Evolutionary conservation across 1,139 yeast genomes (phyloP), one percentile per base, ranked within the genome.

Genomic region (Eremothecium sinecaudum): DNA sequence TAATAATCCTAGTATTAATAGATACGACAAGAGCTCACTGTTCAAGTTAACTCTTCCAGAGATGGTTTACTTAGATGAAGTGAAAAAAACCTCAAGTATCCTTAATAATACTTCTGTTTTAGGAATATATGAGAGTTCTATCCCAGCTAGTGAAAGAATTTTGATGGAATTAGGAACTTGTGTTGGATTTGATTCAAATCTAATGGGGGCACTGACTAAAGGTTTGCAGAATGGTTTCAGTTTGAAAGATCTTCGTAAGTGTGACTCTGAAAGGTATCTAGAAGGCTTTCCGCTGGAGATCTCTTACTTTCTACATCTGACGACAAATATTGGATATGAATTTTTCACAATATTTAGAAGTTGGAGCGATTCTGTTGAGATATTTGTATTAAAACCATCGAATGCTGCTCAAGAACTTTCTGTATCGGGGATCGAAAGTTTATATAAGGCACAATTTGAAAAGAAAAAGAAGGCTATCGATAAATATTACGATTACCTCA

Each of bases 141-240:
- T 92, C 28, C 67, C 66, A 13, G 59, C 84, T 0, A 63, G 72
- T 4, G 90, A 84, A 43, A 64, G 96, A 31, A 86, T 86, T 0
- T 69, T 86, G 24, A 70, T 92, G 44, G 79, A 79, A 24, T 62
- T 90, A 21, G 98, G 98, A 2, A 68, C 77, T 17, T 66, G 73
- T 8, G 81, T 90, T 18, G 67, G 67, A 20, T 79, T 86, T 44
- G 82, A 74, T 42, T 68, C 81, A 0, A 65, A 68, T 36, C 53
- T 54, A 21, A 74, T 84, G 12, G 95, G 96, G 12, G 73, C 90
- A 1, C 64, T 90, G n/a, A 94, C 96, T 7, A 74, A 71, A 48
- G 94, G 96, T 17, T 63, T 92, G 41, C 86, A 83, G 46, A 69
- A 72, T 40, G 98, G 98, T 0, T 92, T 92, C 58, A 74, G 79